Conservation (phyloP, 2,329 filamentous ascomycete genomes). For the Pestalotiopsis sp. region DNA sequence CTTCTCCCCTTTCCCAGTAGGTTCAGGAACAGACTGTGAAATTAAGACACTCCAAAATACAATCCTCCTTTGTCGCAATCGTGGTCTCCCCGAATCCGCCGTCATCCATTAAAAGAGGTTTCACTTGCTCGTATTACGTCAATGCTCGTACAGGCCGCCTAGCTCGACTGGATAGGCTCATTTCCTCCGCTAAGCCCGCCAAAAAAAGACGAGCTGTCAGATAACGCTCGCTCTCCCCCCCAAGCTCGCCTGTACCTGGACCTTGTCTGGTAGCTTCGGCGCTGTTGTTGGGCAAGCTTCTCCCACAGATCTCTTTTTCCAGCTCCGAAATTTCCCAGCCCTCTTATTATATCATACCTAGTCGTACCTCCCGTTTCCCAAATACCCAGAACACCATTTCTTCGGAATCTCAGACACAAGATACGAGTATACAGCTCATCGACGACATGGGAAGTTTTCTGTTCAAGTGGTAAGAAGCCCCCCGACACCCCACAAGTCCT, state of each 20-base stretch:
- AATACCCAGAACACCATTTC: background rate
- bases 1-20: background rate
- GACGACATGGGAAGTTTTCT: conserved; percentile 66
- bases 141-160: background rate
- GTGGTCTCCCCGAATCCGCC: background rate
- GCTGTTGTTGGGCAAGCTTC: background rate
- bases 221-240: background rate
- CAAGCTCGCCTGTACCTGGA: background rate
- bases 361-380: background rate
- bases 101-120: background rate
- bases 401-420: background rate
- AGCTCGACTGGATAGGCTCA: background rate
- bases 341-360: background rate
- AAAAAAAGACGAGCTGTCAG: background rate
- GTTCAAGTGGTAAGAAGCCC: conserved; percentile 68
- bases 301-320: background rate
- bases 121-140: background rate
- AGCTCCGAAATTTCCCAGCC: background rate
- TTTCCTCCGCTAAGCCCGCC: background rate
- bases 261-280: background rate
- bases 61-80: too few relatives aligned
- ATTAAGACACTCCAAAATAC: background rate
- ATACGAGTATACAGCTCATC: background rate
- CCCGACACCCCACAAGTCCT: background rate
- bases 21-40: background rate